Conservation (phyloP, 495 filamentous ascomycete species). For the Amphirosellinia nigrospora region DNA sequence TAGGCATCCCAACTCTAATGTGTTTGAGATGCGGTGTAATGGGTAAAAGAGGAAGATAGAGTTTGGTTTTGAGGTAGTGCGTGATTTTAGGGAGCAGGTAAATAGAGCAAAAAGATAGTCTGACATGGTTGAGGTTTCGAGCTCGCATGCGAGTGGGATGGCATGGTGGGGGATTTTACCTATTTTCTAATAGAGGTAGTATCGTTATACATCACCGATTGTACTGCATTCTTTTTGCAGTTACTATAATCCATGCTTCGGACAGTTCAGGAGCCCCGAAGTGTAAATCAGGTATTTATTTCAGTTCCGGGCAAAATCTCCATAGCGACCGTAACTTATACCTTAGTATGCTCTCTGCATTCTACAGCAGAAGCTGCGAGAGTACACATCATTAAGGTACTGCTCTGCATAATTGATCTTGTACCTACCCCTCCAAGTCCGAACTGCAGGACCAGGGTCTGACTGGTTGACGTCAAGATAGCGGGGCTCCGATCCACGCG, state of each 20-base stretch:
- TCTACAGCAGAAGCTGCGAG: not conserved
- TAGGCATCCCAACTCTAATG: constrained; percentile 62
- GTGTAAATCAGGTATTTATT: not conserved
- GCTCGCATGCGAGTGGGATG: constrained; percentile 37
- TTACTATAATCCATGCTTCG: not conserved
- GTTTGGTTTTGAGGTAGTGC: constrained; percentile 24
- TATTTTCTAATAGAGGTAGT: constrained; percentile 6
- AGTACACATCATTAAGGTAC: constrained; percentile 8
- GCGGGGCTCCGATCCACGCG: not conserved
- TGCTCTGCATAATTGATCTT: not conserved
- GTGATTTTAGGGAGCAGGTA: constrained; percentile 31
- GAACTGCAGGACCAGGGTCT: not conserved
- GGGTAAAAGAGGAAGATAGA: constrained; percentile 26
- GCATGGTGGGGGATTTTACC: constrained; percentile 17
- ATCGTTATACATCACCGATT: not conserved
- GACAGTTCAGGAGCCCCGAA: not conserved
- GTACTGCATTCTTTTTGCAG: not conserved
- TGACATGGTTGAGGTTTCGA: constrained; percentile 24
- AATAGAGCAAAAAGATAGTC: constrained; percentile 5
- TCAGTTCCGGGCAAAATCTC: too few species aligned
- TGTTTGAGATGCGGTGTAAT: constrained; percentile 37
- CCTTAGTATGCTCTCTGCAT: too few species aligned
- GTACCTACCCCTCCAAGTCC: constrained; percentile 21
- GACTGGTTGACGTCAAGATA: constrained; percentile 18
- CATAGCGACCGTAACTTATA: too few species aligned